Conservation (phyloP, 2,329 filamentous ascomycete genomes). For the Xylaria sp. region DNA sequence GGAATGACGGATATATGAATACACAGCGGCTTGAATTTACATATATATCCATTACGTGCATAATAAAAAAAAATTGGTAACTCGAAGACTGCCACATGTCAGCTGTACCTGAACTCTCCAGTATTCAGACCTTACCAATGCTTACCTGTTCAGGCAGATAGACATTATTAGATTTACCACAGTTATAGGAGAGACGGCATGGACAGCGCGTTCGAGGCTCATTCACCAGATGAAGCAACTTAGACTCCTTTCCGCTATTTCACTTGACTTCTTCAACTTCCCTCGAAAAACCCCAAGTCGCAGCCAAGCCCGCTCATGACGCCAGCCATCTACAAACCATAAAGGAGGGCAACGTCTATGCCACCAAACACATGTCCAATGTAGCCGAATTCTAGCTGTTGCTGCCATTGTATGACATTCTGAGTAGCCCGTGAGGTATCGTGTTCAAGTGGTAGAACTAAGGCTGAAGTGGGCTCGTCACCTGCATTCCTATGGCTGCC, state of each 20-base stretch:
- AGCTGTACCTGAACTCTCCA: not conserved
- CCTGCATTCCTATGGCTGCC: constrained; percentile 37
- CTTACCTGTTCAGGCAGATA: constrained; percentile 5
- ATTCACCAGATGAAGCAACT: constrained; percentile 15
- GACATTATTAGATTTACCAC: constrained; percentile 5
- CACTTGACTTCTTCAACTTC: not conserved
- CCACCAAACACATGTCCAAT: constrained; percentile 19
- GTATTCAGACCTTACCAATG: not conserved
- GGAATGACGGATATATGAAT: too few species aligned
- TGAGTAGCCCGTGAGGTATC: not conserved
- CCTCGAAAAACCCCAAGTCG: not conserved
- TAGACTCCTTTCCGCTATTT: not conserved
- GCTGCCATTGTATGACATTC: constrained; percentile 4
- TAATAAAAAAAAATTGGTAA: too few species aligned
- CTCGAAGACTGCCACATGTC: not conserved
- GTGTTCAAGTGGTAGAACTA: not conserved
- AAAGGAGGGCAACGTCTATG: not conserved
- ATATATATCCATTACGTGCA: not conserved
- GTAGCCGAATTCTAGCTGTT: constrained; percentile 9
- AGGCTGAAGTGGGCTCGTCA: constrained; percentile 25
- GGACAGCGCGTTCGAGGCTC: not conserved
- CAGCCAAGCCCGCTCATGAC: constrained; percentile 13
- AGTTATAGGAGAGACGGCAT: constrained; percentile 8
- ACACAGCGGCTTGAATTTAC: not conserved
- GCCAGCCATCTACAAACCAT: constrained; percentile 9